Conservation (phyloP, 768 basidiomycete genomes). For the Termitomyces sp. region DNA sequence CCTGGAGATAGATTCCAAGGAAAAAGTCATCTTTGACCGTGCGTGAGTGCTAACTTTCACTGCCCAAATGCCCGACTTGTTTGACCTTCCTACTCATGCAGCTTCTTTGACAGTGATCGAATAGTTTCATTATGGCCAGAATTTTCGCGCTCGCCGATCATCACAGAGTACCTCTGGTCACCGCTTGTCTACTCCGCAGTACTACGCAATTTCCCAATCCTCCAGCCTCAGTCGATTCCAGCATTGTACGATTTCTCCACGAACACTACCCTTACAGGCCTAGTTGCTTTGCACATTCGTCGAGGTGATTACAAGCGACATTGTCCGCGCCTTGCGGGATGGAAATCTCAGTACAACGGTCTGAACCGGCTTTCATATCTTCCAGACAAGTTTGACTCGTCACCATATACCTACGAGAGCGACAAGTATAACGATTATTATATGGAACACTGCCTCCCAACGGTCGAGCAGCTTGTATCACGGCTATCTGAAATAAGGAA, state of each 20-base stretch:
- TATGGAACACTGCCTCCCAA: slow-evolving; percentile 32
- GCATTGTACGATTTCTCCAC: slow-evolving; percentile 14
- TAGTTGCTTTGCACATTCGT: slow-evolving; percentile 51
- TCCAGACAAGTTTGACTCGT: slow-evolving; percentile 35
- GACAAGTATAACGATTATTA: slow-evolving; percentile 25
- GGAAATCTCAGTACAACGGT: slow-evolving; percentile 43
- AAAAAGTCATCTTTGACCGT: slow-evolving; percentile 40
- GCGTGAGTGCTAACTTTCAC: slow-evolving; percentile 28
- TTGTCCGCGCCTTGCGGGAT: slow-evolving; percentile 43
- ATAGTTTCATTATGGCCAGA: slow-evolving; percentile 40
- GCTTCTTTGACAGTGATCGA: slow-evolving; percentile 43
- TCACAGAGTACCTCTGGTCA: slow-evolving; percentile 58
- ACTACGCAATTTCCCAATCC: slow-evolving; percentile 39
- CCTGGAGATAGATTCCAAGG: slow-evolving; percentile 37
- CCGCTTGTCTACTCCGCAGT: slow-evolving; percentile 49
- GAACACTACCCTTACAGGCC: slow-evolving; percentile 27
- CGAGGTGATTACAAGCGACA: slow-evolving; percentile 54
- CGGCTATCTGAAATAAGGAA: slow-evolving; percentile 25
- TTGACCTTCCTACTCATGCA: slow-evolving; percentile 36
- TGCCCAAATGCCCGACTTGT: background rate
- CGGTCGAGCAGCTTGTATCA: slow-evolving; percentile 29
- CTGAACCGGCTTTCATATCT: slow-evolving; percentile 39
- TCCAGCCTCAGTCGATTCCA: slow-evolving; percentile 28
- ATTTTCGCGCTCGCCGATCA: slow-evolving; percentile 40
- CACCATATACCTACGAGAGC: slow-evolving; percentile 12